Evolutionary conservation across 805 yeast genomes (phyloP).

Genomic region (Saccharomyces jurei): DNA sequence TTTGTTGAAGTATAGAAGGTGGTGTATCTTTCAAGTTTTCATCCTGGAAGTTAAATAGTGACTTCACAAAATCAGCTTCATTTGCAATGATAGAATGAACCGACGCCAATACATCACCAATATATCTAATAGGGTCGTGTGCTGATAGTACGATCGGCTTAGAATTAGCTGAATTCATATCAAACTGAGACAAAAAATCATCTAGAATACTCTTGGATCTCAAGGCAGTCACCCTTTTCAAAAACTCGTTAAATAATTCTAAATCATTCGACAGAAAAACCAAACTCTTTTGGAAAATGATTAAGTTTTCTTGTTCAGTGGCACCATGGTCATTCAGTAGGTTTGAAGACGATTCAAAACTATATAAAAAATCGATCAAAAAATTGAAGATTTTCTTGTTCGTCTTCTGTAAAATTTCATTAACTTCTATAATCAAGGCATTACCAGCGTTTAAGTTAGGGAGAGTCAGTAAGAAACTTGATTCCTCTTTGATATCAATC

Average conservation of each 20-base stretch:
- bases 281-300: constrained; percentile 29
- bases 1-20: constrained; percentile 14
- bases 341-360: constrained; percentile 18
- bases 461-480: constrained; percentile 62
- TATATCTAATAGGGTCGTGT: constrained; percentile 72
- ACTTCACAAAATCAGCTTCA: constrained; percentile 68
- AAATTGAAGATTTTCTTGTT: constrained; percentile 45
- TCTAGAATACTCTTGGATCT: constrained; percentile 56
- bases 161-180: constrained; percentile 22
- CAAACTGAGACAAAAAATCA: constrained; percentile 58
- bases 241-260: constrained; percentile 49
- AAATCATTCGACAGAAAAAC: constrained; percentile 35
- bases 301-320: constrained; percentile 9
- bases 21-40: constrained; percentile 12
- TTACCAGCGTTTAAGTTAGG: constrained; percentile 60
- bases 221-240: constrained; percentile 56
- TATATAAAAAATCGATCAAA: constrained; percentile 30
- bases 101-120: constrained; percentile 85
- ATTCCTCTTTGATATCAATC: constrained; percentile 54
- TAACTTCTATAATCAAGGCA: constrained; percentile 53
- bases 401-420: constrained; percentile 43
- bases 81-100: constrained; percentile 79
- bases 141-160: constrained; percentile 56
- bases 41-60: constrained; percentile 44
- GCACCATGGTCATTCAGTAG: constrained; percentile 11